Base-by-base conservation (phyloP, 2,329 filamentous ascomycete species). In the Pleomassaria siparia region DNA sequence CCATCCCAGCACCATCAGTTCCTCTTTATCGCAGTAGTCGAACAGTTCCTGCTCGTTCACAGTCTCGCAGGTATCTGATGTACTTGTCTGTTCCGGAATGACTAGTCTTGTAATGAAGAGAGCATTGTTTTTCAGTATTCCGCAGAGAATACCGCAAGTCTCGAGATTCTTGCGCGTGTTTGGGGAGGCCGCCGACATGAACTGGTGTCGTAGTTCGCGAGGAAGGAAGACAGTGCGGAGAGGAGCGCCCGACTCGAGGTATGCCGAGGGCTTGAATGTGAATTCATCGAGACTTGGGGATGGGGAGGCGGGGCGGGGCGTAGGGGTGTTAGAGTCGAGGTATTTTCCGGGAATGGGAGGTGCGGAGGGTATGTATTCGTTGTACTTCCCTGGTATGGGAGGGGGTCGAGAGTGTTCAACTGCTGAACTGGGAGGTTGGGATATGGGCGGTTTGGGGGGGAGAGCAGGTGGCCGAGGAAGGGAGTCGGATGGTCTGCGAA, bases 71-170 rank as follows among this genome's bases (percentile, higher is more conserved):
- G 94, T 97, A 65, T 99, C 92, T 2, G 87, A 85, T 0, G 92
- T 96, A 62, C 87, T 87, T 44, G 84, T 87, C 69, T 99, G 94
- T 63, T 95, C 88, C 0, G 94, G 94, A 18, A 99, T 91, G 20
- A 99, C 80, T 4, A 99, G 81, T 46, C 87, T 85, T 4, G 87
- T 89, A 49, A 99, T 85, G 73, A 97, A 97, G 2, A 99, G 78
- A 1, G 94, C 94, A 66, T 96, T 96, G 58, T 91, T 92, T 62
- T 96, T 88, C 1, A 91, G 78, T 1, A 89, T 92, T 7, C 92
- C 94, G 63, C 91, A 95, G 10, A 99, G 80, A 56, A 99, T 92
- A 28, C 92, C 94, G 66, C 94, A 97, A 58, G 94, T 97, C 73
- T 99, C 94, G 15, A 97, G 80, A 28, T 95, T 95, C 3, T 79